These are phyloP conservation scores for Colletotrichum gigasporum DNA, from an alignment of 2,329 filamentous ascomycete species.

Conservation along the genomic window DNA sequence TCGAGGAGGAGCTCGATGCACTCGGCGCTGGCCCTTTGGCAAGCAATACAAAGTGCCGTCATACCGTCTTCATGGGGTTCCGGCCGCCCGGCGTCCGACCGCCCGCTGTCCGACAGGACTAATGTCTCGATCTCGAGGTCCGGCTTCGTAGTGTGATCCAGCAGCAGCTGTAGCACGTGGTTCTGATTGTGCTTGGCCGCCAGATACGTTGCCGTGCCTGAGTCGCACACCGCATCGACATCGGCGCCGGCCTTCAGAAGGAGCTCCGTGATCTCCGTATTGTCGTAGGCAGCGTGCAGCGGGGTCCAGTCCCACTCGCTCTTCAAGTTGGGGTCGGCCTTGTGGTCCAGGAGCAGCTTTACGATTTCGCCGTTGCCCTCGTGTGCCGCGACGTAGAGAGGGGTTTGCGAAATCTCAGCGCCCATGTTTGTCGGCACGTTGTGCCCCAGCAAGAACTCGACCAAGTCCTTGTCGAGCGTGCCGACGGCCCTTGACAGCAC, in stretches of 20 bases:
- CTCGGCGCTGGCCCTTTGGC: neutral
- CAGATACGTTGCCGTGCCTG: slow-evolving; percentile 12
- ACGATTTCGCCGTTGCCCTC: neutral
- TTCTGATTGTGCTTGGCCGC: slow-evolving; percentile 11
- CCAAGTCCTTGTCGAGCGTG: neutral
- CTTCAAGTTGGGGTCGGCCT: neutral
- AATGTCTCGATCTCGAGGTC: slow-evolving; percentile 15
- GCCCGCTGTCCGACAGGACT: neutral
- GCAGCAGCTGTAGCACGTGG: slow-evolving; percentile 20
- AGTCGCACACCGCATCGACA: neutral
- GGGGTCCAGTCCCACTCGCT: neutral
- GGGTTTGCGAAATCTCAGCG: neutral
- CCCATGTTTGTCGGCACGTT: neutral
- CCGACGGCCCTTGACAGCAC: neutral
- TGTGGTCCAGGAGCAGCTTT: neutral
- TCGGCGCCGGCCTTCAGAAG: slow-evolving; percentile 12
- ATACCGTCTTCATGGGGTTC: slow-evolving; percentile 2
- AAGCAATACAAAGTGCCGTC: slow-evolving; percentile 29
- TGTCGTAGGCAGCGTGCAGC: slow-evolving; percentile 8
- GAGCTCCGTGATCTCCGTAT: neutral
- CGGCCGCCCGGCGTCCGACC: no score
- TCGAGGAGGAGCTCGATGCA: slow-evolving; percentile 26
- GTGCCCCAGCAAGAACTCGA: neutral
- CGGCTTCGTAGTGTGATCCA: slow-evolving; percentile 17
- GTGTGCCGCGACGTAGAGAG: neutral